phyloP scores from a whole-genome alignment of 1,284 basidiomycete species.

The Ceratobasidium sp. region DNA sequence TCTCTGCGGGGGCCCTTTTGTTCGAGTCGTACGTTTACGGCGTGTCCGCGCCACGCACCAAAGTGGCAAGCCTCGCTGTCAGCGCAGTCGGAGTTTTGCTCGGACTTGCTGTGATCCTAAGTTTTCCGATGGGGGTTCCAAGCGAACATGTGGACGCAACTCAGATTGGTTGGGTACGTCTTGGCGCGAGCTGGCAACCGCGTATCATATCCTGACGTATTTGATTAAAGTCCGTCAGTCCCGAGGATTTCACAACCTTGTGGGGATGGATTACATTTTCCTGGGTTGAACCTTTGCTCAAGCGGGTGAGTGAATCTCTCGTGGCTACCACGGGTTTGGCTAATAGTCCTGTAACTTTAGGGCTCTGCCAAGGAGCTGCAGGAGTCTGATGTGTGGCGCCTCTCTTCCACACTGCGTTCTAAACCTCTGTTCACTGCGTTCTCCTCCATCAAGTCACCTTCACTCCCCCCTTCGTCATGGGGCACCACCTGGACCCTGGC shows the following conservation, averaged over 20 bases:
- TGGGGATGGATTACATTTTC: constrained; percentile 82
- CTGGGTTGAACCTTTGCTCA: constrained; percentile 79
- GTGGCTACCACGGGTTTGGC: constrained; percentile 37
- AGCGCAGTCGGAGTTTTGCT: constrained; percentile 60
- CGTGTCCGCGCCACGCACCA: constrained; percentile 2
- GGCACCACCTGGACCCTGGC: constrained; percentile 48
- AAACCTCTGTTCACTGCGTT: constrained; percentile 74
- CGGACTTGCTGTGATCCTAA: constrained; percentile 61
- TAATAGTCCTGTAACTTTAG: constrained; percentile 60
- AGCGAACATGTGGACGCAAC: constrained; percentile 59
- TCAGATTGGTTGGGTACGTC: constrained; percentile 32
- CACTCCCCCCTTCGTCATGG: constrained; percentile 6
- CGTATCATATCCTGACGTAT: constrained; percentile 7
- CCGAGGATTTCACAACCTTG: constrained; percentile 81
- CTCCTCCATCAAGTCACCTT: constrained; percentile 50
- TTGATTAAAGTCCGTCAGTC: constrained; percentile 59
- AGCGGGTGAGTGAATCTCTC: constrained; percentile 53
- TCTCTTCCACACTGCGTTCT: constrained; percentile 76
- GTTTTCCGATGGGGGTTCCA: constrained; percentile 69
- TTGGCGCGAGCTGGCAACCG: constrained; percentile 55
- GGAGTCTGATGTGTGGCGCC: constrained; percentile 74
- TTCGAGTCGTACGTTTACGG: constrained; percentile 54
- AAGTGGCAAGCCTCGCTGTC: constrained; percentile 54
- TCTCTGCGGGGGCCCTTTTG: constrained; percentile 63
- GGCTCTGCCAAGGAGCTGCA: constrained; percentile 71